Conservation (phyloP, 805 yeast species). For the Candida stauntonica region DNA sequence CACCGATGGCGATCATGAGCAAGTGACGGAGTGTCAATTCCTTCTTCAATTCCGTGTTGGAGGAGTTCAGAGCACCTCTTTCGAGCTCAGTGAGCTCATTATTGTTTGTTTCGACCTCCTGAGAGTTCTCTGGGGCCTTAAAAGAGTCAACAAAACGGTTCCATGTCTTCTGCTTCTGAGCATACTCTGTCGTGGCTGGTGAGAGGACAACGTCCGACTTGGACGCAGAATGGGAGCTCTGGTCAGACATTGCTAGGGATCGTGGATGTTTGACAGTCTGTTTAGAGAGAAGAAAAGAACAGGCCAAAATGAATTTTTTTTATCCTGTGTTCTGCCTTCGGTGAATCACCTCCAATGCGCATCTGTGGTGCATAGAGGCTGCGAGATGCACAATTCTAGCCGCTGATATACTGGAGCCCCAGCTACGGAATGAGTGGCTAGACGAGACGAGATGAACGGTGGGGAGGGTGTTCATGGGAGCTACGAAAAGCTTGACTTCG, state of each 20-base stretch:
- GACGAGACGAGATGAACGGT: too few species aligned
- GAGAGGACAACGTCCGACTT: not conserved
- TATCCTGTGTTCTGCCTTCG: not conserved
- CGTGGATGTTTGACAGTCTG: too few species aligned
- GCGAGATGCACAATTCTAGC: not conserved
- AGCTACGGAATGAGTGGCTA: too few species aligned
- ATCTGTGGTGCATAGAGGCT: not conserved
- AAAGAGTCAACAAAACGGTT: conserved; percentile 41
- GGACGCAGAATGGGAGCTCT: not conserved
- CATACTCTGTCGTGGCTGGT: not conserved
- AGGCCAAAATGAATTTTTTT: not conserved
- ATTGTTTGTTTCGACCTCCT: too few species aligned
- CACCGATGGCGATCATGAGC: conserved; percentile 73
- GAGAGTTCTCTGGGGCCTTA: conserved; percentile 28
- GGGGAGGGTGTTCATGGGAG: too few species aligned
- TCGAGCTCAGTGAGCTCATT: conserved; percentile 34
- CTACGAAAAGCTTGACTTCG: too few species aligned
- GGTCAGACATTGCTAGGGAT: not conserved
- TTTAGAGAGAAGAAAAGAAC: not conserved
- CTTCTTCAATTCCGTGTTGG: conserved; percentile 32
- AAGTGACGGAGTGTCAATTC: conserved; percentile 45
- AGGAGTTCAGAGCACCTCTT: conserved; percentile 31
- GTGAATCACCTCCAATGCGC: not conserved
- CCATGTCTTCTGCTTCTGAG: not conserved
- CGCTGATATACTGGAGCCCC: not conserved